Conservation (phyloP, 1,284 basidiomycete species). For the Fomitopsis pinicola region DNA sequence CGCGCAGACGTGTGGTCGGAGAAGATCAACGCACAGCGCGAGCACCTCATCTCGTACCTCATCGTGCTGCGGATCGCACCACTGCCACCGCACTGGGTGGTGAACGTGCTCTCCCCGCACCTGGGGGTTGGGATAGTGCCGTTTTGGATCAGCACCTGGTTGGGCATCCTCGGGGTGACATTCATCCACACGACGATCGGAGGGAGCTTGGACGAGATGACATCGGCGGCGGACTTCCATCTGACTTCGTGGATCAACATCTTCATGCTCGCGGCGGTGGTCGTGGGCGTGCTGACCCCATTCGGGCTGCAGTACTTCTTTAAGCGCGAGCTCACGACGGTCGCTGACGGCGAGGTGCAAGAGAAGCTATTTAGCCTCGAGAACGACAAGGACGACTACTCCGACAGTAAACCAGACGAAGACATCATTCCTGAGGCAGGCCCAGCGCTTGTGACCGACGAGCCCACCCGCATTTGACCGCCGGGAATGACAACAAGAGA, state of each 20-base stretch:
- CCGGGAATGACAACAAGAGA: slow-evolving; percentile 8
- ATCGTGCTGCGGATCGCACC: slow-evolving; percentile 93
- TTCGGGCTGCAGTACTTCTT: slow-evolving; percentile 83
- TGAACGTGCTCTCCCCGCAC: slow-evolving; percentile 92
- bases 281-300: slow-evolving; percentile 88
- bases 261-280: slow-evolving; percentile 76
- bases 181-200: slow-evolving; percentile 97
- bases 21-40: slow-evolving; percentile 67
- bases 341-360: slow-evolving; percentile 43
- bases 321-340: slow-evolving; percentile 42
- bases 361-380: slow-evolving; percentile 26
- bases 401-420: slow-evolving; percentile 28
- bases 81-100: slow-evolving; percentile 94
- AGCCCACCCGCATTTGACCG: slow-evolving; percentile 2
- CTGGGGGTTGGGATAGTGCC: slow-evolving; percentile 81
- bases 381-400: slow-evolving; percentile 28
- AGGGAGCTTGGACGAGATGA: slow-evolving; percentile 92
- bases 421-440: slow-evolving; percentile 69
- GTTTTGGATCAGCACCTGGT: slow-evolving; percentile 90
- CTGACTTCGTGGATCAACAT: slow-evolving; percentile 88
- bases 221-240: slow-evolving; percentile 87
- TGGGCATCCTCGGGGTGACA: slow-evolving; percentile 88
- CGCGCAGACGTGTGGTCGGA: slow-evolving; percentile 79
- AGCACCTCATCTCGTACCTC: slow-evolving; percentile 84
- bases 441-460: slow-evolving; percentile 40